Evolutionary conservation across 306 rosid species (phyloP).

Genomic region (Dryas drummondii): DNA sequence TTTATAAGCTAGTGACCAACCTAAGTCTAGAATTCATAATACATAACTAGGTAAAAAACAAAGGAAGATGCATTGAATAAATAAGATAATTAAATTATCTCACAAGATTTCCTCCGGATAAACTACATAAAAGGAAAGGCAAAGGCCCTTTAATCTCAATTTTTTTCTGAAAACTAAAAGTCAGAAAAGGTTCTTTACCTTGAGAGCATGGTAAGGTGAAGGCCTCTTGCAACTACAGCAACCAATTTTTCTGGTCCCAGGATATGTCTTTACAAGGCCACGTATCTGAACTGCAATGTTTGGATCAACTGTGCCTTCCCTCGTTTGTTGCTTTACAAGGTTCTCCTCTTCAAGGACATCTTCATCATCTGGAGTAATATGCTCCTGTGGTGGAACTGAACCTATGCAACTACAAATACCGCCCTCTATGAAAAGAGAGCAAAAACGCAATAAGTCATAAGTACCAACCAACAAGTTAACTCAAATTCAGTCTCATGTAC

Average conservation of each 20-base stretch:
- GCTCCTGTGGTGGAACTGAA: constrained; percentile 50
- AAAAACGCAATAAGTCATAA: constrained; percentile 19
- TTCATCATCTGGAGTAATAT: constrained; percentile 62
- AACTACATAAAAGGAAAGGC: no score
- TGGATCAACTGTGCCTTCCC: constrained; percentile 42
- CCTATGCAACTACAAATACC: constrained; percentile 66
- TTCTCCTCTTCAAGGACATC: constrained; percentile 89
- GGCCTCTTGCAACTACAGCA: constrained; percentile 58
- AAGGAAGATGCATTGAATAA: no score
- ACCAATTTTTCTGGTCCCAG: constrained; percentile 47
- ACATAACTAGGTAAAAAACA: no score
- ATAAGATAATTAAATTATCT: no score
- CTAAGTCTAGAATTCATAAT: no score
- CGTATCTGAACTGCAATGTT: constrained; percentile 79
- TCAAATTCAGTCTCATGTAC: constrained; percentile 35
- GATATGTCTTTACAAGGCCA: constrained; percentile 77
- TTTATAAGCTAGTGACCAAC: no score
- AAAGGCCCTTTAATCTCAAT: no score
- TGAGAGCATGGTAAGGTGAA: constrained; percentile 61
- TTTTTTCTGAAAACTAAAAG: no score
- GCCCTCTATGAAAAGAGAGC: constrained; percentile 54
- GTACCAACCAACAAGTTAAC: constrained; percentile 14
- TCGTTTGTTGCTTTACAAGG: constrained; percentile 49
- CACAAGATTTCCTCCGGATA: no score
- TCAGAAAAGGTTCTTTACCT: constrained; percentile 50